These are phyloP conservation scores for Diaporthe humulicola DNA, from an alignment of 2,329 filamentous ascomycete genomes.

Conservation along the genomic window DNA sequence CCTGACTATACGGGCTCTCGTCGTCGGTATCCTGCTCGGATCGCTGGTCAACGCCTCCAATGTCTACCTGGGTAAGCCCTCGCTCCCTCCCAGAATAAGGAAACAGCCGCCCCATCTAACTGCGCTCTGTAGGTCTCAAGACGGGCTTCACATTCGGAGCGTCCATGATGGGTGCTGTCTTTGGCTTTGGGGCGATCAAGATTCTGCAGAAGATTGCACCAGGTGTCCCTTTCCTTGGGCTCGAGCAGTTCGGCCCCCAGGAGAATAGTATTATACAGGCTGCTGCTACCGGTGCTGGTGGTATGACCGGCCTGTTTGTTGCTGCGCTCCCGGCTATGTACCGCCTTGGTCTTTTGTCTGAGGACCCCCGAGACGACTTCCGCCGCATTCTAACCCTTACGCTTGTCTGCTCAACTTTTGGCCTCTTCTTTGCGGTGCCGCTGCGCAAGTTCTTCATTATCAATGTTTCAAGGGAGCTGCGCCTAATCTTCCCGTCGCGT, in stretches of 20 bases:
- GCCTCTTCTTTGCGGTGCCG: constrained; percentile 65
- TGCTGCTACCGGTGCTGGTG: constrained; percentile 67
- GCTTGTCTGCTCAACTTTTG: constrained; percentile 65
- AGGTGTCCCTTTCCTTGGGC: constrained; percentile 64
- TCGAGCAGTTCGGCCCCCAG: constrained; percentile 64
- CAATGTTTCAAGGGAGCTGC: constrained; percentile 53
- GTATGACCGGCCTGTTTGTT: constrained; percentile 66
- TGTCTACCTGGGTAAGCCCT: constrained; percentile 59
- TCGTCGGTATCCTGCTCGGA: constrained; percentile 61
- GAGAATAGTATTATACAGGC: constrained; percentile 71
- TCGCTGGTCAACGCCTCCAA: constrained; percentile 65
- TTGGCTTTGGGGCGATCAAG: constrained; percentile 69
- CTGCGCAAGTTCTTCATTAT: constrained; percentile 70
- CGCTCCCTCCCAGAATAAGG: background rate
- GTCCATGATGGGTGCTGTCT: constrained; percentile 63
- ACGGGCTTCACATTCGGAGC: constrained; percentile 60
- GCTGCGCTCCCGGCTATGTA: constrained; percentile 70
- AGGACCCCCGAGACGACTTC: constrained; percentile 61
- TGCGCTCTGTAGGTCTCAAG: constrained; percentile 52
- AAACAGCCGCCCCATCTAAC: background rate
- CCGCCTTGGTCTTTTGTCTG: constrained; percentile 59
- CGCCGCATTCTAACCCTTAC: constrained; percentile 64
- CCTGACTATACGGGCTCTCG: constrained; percentile 60
- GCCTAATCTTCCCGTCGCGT: constrained; percentile 65
- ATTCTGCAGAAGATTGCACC: constrained; percentile 53